Percentiles rank a stretch among this genome's conserved stretches.
These are phyloP conservation scores for Aspergillus baeticus DNA, from an alignment of 495 filamentous ascomycete species.

Conservation along the genomic window DNA sequence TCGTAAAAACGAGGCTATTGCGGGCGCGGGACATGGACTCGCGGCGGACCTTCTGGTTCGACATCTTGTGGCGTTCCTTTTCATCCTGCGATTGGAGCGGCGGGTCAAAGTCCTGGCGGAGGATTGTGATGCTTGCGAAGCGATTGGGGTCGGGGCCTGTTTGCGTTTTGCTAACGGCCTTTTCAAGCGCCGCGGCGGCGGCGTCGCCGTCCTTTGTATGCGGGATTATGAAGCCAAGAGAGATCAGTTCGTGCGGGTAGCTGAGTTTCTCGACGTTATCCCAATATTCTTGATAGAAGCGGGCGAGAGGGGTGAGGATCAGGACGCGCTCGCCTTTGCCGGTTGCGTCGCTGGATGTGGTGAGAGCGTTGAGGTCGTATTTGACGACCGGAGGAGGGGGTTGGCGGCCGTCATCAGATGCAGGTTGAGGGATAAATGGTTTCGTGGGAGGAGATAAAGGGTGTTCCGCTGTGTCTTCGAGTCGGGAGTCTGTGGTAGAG, in stretches of 20 bases:
- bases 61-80: slow-evolving; percentile 82
- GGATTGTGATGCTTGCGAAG: slow-evolving; percentile 88
- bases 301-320: slow-evolving; percentile 86
- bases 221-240: slow-evolving; percentile 93
- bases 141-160: slow-evolving; percentile 72
- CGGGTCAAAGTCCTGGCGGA: slow-evolving; percentile 92
- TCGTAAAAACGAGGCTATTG: slow-evolving; percentile 96
- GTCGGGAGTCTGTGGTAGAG: slow-evolving; percentile 27
- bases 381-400: slow-evolving; percentile 85
- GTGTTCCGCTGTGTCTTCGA: slow-evolving; percentile 63
- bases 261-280: slow-evolving; percentile 80
- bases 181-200: slow-evolving; percentile 78
- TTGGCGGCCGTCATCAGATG: slow-evolving; percentile 52
- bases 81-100: slow-evolving; percentile 79
- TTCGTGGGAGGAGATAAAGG: slow-evolving; percentile 80
- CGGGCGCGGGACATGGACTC: slow-evolving; percentile 90
- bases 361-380: slow-evolving; percentile 92
- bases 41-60: slow-evolving; percentile 81
- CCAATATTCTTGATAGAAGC: slow-evolving; percentile 95
- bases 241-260: slow-evolving; percentile 93
- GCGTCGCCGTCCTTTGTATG: slow-evolving; percentile 84
- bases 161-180: slow-evolving; percentile 80
- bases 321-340: slow-evolving; percentile 81
- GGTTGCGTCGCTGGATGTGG: slow-evolving; percentile 70
- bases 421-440: slow-evolving; percentile 63